Base-by-base conservation (phyloP, 2,329 filamentous ascomycete genomes). In the Aureobasidium pullulans region DNA sequence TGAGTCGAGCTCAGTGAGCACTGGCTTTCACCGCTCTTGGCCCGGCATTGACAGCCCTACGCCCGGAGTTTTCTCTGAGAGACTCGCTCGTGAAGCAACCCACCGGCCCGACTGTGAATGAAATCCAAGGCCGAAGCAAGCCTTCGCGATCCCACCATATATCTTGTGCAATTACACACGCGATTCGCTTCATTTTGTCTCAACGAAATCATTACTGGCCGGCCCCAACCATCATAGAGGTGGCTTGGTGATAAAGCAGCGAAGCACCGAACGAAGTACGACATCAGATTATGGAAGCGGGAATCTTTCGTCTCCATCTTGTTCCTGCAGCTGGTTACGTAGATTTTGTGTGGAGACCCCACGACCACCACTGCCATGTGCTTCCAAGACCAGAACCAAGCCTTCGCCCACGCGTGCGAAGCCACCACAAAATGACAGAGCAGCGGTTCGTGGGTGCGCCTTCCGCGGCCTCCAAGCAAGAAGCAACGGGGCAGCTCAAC, bases 41-140 rank as follows among this genome's bases (percentile, higher is more conserved):
- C 39, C 13, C 52, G 13, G 13, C 52, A 23, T 48, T 32, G 9
- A 23, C 43, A 57, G 54, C 54, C 43, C 28, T 48, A 32, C 40
- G 36, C 4, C 34, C 54, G 54, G 54, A 48, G 42, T 47, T 57
- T 57, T 57, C 54, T 57, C 54, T 57, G 54, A 48, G 34, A 57
- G 13, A 13, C 43, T 57, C 34, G 54, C 54, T 48, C 42, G n/a
- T 29, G 29, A 15, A 36, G n/a, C 31, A 36, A 23, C 31, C 10
- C 28, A 19, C 54, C 54, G 54, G 54, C 43, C 54, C 54, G 54
- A 57, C 43, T 57, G 3, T 48, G 53, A 57, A 13, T 36, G 52
- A 56, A 32, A 28, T 56, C 10, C 52, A 56, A 34, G 40, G 13
- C 37, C 16, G 31, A 46, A 36, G 31, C 31, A 40, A 56, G 52